Evolutionary conservation across 257 asterid species (phyloP).

Genomic region (Nicotiana sylvestris): DNA sequence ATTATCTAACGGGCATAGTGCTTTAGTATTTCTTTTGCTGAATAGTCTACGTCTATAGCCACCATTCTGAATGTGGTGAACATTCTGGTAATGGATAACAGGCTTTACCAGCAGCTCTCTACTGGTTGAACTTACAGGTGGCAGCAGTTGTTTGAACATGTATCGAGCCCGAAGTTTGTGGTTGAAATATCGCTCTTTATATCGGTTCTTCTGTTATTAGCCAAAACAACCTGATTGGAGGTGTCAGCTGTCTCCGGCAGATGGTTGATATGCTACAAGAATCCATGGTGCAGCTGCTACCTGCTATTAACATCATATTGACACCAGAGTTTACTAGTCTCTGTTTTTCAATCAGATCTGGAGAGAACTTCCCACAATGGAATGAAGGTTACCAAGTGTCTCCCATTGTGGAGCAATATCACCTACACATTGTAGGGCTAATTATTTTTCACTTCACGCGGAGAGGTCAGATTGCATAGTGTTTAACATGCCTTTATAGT

Average conservation of each 20-base stretch:
- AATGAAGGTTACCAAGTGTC: neutral
- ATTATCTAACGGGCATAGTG: neutral
- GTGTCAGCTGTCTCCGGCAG: neutral
- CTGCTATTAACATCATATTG: constrained; percentile 2
- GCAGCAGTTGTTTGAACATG: constrained; percentile 45
- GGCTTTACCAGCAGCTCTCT: constrained; percentile 98
- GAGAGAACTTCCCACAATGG: neutral
- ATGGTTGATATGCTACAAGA: neutral
- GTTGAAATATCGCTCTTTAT: constrained; percentile 52
- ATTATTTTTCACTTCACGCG: neutral
- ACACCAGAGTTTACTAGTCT: neutral
- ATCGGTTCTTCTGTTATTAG: constrained; percentile 46
- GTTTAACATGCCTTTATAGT: neutral
- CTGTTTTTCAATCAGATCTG: neutral
- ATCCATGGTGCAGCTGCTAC: neutral
- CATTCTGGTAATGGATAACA: constrained; percentile 63
- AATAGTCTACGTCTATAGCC: constrained; percentile 10
- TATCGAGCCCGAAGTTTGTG: constrained; percentile 34
- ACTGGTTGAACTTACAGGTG: constrained; percentile 99
- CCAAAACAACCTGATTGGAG: constrained; percentile 21
- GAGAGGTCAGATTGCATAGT: neutral
- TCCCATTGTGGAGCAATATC: neutral
- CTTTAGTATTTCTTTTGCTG: neutral
- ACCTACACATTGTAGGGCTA: neutral
- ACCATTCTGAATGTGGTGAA: constrained; percentile 72